These are phyloP conservation scores for Pyrenophora tritici-repentis DNA, from an alignment of 2,329 filamentous ascomycete genomes.

Conservation along the genomic window DNA sequence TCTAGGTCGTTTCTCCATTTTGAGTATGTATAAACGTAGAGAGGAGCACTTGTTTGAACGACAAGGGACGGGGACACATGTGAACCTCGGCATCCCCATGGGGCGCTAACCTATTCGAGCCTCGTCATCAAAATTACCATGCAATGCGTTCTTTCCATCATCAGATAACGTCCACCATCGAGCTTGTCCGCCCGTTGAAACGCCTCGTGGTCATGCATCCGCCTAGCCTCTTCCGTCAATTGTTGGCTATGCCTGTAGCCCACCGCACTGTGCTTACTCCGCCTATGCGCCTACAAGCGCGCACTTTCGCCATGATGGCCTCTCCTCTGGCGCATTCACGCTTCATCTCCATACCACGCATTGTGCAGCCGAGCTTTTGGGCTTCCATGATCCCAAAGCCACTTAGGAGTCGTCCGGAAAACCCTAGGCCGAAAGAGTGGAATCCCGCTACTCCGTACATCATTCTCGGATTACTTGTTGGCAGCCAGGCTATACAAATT, in stretches of 20 bases:
- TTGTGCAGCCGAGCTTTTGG: slow-evolving; percentile 47
- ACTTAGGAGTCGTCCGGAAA: slow-evolving; percentile 19
- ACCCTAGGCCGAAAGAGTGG: slow-evolving; percentile 44
- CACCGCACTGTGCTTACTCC: slow-evolving; percentile 25
- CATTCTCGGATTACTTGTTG: slow-evolving; percentile 73
- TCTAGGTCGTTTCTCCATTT: slow-evolving; percentile 3
- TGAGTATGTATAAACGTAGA: background rate
- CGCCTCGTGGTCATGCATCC: slow-evolving; percentile 31
- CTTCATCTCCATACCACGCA: slow-evolving; percentile 40
- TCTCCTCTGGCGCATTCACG: slow-evolving; percentile 20
- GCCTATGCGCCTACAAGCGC: slow-evolving; percentile 25
- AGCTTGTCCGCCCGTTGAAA: background rate
- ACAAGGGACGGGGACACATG: slow-evolving; percentile 4
- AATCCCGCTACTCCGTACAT: slow-evolving; percentile 71
- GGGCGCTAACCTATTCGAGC: slow-evolving; percentile 4
- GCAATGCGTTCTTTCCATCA: background rate
- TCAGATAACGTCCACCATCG: background rate
- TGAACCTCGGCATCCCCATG: slow-evolving; percentile 16
- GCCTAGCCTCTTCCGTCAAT: slow-evolving; percentile 27
- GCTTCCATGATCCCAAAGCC: slow-evolving; percentile 44
- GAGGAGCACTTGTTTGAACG: background rate
- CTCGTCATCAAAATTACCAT: slow-evolving; percentile 1
- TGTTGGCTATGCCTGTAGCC: slow-evolving; percentile 33
- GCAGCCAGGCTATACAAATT: slow-evolving; percentile 94
- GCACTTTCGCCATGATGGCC: slow-evolving; percentile 29